A percentile compares a stretch with the other conserved stretches of the same genome.
These are phyloP conservation scores for Salix caprea DNA, from an alignment of 345 rosid genomes.

Conservation along the genomic window DNA sequence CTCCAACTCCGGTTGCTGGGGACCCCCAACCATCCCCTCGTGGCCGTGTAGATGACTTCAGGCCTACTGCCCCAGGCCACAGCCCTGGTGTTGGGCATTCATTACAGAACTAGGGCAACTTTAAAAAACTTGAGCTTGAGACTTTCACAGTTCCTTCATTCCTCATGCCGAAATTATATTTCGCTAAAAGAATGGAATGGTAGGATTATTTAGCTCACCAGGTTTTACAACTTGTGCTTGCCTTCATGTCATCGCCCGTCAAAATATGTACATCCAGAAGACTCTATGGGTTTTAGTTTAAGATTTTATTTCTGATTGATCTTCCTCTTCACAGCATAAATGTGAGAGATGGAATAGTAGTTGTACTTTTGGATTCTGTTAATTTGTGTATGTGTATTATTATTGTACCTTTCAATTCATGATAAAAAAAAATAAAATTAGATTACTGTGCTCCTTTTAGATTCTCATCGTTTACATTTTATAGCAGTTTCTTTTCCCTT, in stretches of 20 bases:
- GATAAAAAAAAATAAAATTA: background rate
- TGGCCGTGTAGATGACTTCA: constrained; percentile 41
- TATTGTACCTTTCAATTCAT: background rate
- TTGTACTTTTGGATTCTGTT: background rate
- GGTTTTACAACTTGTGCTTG: background rate
- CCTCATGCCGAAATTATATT: no score
- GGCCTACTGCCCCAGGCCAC: constrained; percentile 61
- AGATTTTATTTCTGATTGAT: no score
- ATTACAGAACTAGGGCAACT: constrained; percentile 30
- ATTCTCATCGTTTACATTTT: background rate
- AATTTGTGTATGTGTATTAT: background rate
- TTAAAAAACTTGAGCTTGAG: background rate
- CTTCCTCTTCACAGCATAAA: background rate
- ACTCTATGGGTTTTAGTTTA: background rate
- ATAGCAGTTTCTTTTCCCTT: no score
- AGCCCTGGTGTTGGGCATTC: constrained; percentile 63
- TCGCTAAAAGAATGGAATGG: no score
- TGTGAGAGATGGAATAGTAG: background rate
- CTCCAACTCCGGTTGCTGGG: constrained; percentile 5
- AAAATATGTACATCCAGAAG: no score
- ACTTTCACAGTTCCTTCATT: background rate
- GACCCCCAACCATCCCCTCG: constrained; percentile 20
- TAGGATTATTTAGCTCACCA: no score
- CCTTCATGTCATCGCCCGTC: background rate
- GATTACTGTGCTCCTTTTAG: background rate